Evolutionary conservation across 768 basidiomycete genomes (phyloP).

Genomic region (Paxillus ammoniavirescens): DNA sequence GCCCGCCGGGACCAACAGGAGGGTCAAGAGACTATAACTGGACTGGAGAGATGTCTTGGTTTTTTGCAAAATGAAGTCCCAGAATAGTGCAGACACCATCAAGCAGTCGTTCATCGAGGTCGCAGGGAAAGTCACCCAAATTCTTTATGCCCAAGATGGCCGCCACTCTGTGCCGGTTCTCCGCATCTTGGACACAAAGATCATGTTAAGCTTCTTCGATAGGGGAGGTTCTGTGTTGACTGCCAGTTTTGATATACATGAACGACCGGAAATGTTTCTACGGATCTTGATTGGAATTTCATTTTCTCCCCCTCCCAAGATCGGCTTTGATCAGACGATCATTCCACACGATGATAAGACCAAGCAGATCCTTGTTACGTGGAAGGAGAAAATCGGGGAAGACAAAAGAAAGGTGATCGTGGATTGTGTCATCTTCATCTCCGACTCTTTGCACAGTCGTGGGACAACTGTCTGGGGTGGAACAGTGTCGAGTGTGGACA

Average conservation of each 20-base stretch:
- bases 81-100: not conserved
- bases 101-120: constrained; percentile 1
- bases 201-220: constrained; percentile 6
- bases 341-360: not conserved
- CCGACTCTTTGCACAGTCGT: too few relatives aligned
- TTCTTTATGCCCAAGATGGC: constrained; percentile 5
- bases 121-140: not conserved
- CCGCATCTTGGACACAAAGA: not conserved
- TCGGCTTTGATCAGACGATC: not conserved
- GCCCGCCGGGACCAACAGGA: too few relatives aligned
- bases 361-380: too few relatives aligned
- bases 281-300: not conserved
- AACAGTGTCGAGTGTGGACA: not conserved
- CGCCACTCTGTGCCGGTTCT: not conserved
- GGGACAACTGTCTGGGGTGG: not conserved
- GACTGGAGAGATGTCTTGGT: too few relatives aligned
- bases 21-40: too few relatives aligned
- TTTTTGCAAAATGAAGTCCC: not conserved
- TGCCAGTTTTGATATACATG: not conserved
- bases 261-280: constrained; percentile 1
- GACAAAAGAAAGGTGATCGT: too few relatives aligned
- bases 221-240: constrained; percentile 4
- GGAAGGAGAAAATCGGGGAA: too few relatives aligned
- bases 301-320: not conserved
- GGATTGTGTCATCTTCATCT: too few relatives aligned